Conservation (phyloP, 305 asterid species). For the Plantago coronopus region DNA sequence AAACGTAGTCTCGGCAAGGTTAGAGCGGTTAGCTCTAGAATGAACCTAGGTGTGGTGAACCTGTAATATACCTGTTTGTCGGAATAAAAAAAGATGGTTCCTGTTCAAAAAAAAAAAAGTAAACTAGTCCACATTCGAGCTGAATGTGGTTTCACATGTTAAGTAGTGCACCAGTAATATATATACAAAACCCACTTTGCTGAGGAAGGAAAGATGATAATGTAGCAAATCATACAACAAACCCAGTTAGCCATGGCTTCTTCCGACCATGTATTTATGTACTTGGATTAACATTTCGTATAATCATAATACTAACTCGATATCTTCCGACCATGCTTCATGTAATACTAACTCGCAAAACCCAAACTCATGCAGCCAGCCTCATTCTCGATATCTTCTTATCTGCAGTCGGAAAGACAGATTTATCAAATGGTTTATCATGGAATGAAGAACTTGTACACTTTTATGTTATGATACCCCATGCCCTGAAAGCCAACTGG, state of each 20-base stretch:
- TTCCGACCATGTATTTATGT: neutral
- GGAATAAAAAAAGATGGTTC: too few relatives aligned
- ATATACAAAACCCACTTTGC: neutral
- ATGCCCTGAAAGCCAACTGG: neutral
- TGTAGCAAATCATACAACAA: conserved; percentile 1
- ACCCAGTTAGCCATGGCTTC: neutral
- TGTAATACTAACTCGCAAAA: neutral
- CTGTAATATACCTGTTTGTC: too few relatives aligned
- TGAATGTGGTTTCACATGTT: neutral
- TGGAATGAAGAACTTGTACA: neutral
- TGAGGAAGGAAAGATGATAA: neutral
- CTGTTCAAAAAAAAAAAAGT: too few relatives aligned
- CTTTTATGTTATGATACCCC: neutral
- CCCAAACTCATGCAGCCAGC: neutral
- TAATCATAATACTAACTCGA: too few relatives aligned
- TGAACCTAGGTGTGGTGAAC: too few relatives aligned
- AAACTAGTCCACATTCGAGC: neutral
- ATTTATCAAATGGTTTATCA: neutral
- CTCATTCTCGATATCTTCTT: neutral
- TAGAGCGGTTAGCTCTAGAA: too few relatives aligned
- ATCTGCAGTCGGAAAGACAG: conserved; percentile 5
- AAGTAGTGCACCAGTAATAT: neutral
- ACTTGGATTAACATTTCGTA: neutral
- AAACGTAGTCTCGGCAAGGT: too few relatives aligned
- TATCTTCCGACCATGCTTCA: too few relatives aligned